Evolutionary conservation across 2,329 filamentous ascomycete species (phyloP), one percentile per base, ranked within the genome.

Genomic region (Colletotrichum sp.): DNA sequence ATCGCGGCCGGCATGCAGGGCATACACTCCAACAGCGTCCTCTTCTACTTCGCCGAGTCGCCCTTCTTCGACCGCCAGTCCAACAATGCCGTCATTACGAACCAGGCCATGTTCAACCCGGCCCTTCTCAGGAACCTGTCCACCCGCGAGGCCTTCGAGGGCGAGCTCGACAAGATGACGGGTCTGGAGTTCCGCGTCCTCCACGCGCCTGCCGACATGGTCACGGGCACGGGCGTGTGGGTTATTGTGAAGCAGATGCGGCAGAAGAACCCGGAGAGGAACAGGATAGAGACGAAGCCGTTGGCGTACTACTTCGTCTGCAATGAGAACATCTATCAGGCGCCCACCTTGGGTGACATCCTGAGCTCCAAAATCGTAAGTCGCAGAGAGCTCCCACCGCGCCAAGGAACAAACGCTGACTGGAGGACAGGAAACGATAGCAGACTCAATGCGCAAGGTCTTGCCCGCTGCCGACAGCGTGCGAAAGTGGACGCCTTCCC

Each of bases 201-300:
- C 48, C 90, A 93, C 80, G 91, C 92, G 78, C 92, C 92, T 1
- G 91, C 91, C 32, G 91, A 93, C 82, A 92, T 89, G 79, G 90
- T 88, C 0, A 91, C 91, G 0, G 91, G 91, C n/a, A 93, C 92
- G 0, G 92, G 92, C 32, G 91, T 94, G 10, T 94, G 92, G 92
- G 90, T 93, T 32, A 93, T 94, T 79, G 89, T 92, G 80, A 94
- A 94, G 86, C 92, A 94, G 84, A 92, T 89, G 30, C 86, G 92
- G 66, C 87, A 90, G 76, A 92, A 93, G 84, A 85, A 88, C 16
- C 86, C 88, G 55, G 86, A 87, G 7, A 85, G 87, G 16, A 89
- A 91, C 30, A 39, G 71, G 28, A 91, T 93, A 78, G 91, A 93
- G 76, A 86, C 94, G 30, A 89, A 84, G 3, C 87, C 93, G 0